phyloP scores from a whole-genome alignment of 179 eudicot genomes.

The Silene coronaria region DNA sequence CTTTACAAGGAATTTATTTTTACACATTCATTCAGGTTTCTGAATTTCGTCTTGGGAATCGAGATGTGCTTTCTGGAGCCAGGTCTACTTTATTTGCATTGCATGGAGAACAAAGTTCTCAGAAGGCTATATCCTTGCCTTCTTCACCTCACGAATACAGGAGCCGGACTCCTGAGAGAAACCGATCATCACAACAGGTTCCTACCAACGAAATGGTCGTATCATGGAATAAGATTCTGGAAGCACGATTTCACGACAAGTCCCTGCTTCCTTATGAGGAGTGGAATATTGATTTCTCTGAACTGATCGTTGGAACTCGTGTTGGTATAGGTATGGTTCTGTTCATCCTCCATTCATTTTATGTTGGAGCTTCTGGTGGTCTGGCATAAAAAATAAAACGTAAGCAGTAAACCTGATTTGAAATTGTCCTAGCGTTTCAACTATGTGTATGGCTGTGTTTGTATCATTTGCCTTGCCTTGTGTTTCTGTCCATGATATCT shows the following conservation, averaged over 20 bases:
- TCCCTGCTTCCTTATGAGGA: slow-evolving; percentile 83
- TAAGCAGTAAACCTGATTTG: neutral
- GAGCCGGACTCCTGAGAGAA: slow-evolving; percentile 43
- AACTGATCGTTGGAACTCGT: slow-evolving; percentile 93
- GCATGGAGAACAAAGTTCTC: slow-evolving; percentile 56
- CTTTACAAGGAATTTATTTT: neutral
- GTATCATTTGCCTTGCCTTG: neutral
- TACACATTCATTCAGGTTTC: slow-evolving; percentile 41
- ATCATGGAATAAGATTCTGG: slow-evolving; percentile 74
- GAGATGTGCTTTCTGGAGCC: slow-evolving; percentile 52
- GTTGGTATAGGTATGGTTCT: slow-evolving; percentile 83
- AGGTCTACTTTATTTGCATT: slow-evolving; percentile 43
- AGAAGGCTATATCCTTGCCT: slow-evolving; percentile 88
- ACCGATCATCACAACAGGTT: slow-evolving; percentile 32
- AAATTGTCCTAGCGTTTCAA: neutral
- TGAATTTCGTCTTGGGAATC: slow-evolving; percentile 41
- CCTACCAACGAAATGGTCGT: slow-evolving; percentile 55
- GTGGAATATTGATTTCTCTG: slow-evolving; percentile 95
- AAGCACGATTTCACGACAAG: slow-evolving; percentile 64
- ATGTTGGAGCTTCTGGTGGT: neutral
- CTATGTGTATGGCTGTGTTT: neutral
- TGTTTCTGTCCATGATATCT: neutral
- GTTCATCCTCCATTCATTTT: slow-evolving; percentile 12
- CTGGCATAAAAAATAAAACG: neutral
- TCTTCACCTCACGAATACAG: slow-evolving; percentile 84